phyloP scores from a whole-genome alignment of 2,329 filamentous ascomycete genomes.

The Fusarium sp. region DNA sequence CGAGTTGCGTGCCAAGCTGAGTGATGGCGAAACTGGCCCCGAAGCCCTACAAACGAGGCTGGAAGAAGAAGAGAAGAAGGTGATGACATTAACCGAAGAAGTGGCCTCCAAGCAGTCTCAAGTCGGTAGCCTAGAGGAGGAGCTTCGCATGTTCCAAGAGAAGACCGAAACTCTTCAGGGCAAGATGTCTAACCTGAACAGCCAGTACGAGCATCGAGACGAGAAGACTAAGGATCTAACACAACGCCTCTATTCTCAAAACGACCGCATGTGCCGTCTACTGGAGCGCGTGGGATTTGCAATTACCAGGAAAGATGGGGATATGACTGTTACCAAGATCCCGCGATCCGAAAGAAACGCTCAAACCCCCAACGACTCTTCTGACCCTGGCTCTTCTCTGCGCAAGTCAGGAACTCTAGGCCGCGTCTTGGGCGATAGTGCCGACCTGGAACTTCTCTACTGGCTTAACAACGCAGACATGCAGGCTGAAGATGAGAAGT shows the following conservation, averaged over 20 bases:
- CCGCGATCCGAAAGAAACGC: slow-evolving; percentile 67
- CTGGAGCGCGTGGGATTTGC: slow-evolving; percentile 89
- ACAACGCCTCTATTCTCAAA: slow-evolving; percentile 83
- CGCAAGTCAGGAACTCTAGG: slow-evolving; percentile 65
- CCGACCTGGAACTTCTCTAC: slow-evolving; percentile 79
- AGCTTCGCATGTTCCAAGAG: slow-evolving; percentile 75
- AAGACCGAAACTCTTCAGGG: slow-evolving; percentile 67
- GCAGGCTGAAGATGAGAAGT: slow-evolving; percentile 77
- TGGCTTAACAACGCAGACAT: slow-evolving; percentile 81
- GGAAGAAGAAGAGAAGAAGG: slow-evolving; percentile 78
- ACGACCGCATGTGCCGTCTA: slow-evolving; percentile 83
- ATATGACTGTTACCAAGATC: slow-evolving; percentile 80
- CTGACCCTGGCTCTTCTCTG: slow-evolving; percentile 65
- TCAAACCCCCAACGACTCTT: slow-evolving; percentile 68
- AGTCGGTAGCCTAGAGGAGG: slow-evolving; percentile 79
- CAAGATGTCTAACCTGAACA: slow-evolving; percentile 61
- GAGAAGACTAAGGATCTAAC: slow-evolving; percentile 84
- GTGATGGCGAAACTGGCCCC: slow-evolving; percentile 85
- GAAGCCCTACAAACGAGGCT: slow-evolving; percentile 80
- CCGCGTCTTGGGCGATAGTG: slow-evolving; percentile 68
- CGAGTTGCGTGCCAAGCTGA: slow-evolving; percentile 75
- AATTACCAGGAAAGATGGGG: slow-evolving; percentile 77
- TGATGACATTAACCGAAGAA: slow-evolving; percentile 74
- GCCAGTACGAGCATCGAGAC: slow-evolving; percentile 76
- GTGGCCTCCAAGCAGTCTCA: slow-evolving; percentile 81